Evolutionary conservation across 768 basidiomycete genomes (phyloP), one percentile per base, ranked within the genome.

Genomic region (Amanita inopinata): DNA sequence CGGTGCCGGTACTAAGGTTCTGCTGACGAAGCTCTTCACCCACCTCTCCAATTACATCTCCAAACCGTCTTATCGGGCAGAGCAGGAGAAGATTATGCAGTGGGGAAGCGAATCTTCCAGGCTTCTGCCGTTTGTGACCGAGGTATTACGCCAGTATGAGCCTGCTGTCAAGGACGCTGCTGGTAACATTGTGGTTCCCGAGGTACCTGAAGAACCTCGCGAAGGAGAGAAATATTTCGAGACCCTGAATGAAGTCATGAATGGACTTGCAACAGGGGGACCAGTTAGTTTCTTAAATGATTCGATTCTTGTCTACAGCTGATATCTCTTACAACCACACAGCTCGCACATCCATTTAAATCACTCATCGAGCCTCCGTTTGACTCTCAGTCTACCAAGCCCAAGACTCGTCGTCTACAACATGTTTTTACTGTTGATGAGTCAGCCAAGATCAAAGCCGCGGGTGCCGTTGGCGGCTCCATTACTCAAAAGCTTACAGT

Each of bases 321-420:
- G 27, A 28, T 28, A 28, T 28, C 27, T n/a, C n/a, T n/a, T n/a
- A n/a, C 27, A 28, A 28, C 7, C n/a, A 7, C n/a, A 7, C 23
- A 52, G 51, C 46, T 48, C 12, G 43, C 43, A 7, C 48, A 52
- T 35, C 30, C 32, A 19, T 52, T 52, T 32, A 52, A 52, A 36
- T 45, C 48, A 7, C 49, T 52, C 46, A 46, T 49, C 15, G 14
- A 50, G 14, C 49, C 49, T 17, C 46, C 46, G 6, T 52, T 49
- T 20, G 40, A 52, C 23, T 43, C 51, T 9, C 33, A 38, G 1
- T 46, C 45, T 1, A 43, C 42, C 3, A 47, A 40, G 31, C 51
- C 51, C 5, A 52, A 47, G 18, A 52, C 51, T 10, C 48, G 46
- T 3, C 48, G 51, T 2, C 22, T 42, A 17, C 43, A 47, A 30